phyloP scores from a whole-genome alignment of 306 rosid genomes.

The Dalbergia oliveri region DNA sequence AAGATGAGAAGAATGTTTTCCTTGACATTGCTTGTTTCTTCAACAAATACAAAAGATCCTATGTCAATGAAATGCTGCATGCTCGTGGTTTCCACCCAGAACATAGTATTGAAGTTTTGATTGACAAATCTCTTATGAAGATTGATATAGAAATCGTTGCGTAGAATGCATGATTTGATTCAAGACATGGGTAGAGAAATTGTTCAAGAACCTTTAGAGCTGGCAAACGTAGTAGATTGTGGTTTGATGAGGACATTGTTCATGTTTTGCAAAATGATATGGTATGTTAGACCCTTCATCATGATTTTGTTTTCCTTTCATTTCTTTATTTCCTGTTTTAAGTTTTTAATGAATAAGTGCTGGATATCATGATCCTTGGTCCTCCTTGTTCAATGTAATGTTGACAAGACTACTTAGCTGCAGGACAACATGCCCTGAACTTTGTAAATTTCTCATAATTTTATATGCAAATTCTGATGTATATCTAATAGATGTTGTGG shows the following conservation, averaged over 20 bases:
- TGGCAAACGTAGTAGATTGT: conserved; percentile 17
- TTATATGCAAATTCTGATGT: too few relatives aligned
- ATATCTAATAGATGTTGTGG: background rate
- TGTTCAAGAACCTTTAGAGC: conserved; percentile 18
- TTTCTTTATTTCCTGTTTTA: background rate
- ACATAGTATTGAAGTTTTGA: background rate
- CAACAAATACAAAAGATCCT: background rate
- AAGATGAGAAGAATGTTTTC: conserved; percentile 9
- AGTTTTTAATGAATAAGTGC: too few relatives aligned
- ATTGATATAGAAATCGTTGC: background rate
- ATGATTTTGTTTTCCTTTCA: background rate
- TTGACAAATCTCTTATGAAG: conserved; percentile 16
- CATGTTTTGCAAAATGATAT: background rate
- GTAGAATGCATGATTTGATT: conserved; percentile 37
- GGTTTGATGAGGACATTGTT: conserved; percentile 11
- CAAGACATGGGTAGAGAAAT: conserved; percentile 37
- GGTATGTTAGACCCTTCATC: background rate
- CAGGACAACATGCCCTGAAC: too few relatives aligned
- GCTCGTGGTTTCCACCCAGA: background rate
- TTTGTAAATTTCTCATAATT: background rate
- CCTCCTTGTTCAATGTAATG: too few relatives aligned
- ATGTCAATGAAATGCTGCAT: background rate
- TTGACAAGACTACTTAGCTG: too few relatives aligned
- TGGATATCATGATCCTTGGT: too few relatives aligned
- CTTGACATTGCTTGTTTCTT: too few relatives aligned